Percentiles rank a stretch among this genome's conserved stretches.
phyloP scores from a whole-genome alignment of 768 basidiomycete genomes.

The Podaxis pistillaris region DNA sequence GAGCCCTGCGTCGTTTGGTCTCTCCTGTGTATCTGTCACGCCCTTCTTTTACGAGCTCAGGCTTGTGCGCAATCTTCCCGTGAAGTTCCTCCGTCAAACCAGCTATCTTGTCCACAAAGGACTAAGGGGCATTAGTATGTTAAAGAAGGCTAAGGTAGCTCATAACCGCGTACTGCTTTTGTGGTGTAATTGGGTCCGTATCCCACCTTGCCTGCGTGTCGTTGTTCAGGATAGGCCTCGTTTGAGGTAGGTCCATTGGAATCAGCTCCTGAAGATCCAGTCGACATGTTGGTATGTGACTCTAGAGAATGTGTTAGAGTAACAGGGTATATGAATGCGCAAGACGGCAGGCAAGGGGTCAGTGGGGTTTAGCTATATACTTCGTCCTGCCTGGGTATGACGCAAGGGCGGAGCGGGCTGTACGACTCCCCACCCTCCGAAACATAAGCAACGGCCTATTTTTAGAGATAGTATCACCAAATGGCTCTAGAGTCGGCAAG shows the following conservation, averaged over 20 bases:
- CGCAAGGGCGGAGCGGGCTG: conserved; percentile 3
- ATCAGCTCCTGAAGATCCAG: background rate
- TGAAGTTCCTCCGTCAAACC: conserved; percentile 14
- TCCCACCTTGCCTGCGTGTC: conserved; percentile 12
- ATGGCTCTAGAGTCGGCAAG: background rate
- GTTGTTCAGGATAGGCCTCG: conserved; percentile 7
- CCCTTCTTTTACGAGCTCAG: conserved; percentile 12
- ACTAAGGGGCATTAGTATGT: background rate
- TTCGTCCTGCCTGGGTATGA: background rate
- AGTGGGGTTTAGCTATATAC: background rate
- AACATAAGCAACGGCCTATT: background rate
- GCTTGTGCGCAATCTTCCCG: conserved; percentile 12
- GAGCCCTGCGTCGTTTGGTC: background rate
- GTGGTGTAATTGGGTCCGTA: conserved; percentile 7
- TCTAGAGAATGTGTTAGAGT: too few species aligned
- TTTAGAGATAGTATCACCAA: background rate
- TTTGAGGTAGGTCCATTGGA: background rate
- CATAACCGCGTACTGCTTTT: background rate
- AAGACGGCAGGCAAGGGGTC: too few species aligned
- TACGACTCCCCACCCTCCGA: background rate
- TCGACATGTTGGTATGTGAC: background rate
- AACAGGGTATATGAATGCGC: too few species aligned
- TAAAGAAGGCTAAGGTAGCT: background rate
- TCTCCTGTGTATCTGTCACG: conserved; percentile 12
- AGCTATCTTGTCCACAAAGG: conserved; percentile 9